Percentiles rank a stretch among this genome's conserved stretches.
Conservation (phyloP, 345 rosid species). For the Brassica rapa region DNA sequence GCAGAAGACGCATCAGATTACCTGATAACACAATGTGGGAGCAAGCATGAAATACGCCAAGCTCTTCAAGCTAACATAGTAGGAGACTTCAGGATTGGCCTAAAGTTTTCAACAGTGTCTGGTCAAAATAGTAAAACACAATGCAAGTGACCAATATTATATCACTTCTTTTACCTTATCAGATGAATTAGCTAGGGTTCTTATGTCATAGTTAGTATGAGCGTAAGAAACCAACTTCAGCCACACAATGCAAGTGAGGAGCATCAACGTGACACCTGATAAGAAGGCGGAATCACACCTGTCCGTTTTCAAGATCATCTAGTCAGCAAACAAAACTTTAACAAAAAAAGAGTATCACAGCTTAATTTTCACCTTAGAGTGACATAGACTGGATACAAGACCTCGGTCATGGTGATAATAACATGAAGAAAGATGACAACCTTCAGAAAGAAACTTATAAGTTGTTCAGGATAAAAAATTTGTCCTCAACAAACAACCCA, state of each 20-base stretch:
- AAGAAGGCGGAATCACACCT: conserved; percentile 91
- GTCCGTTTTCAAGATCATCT: conserved; percentile 42
- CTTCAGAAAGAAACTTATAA: conserved; percentile 45
- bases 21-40: conserved; percentile 99
- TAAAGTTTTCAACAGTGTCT: conserved; percentile 40
- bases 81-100: conserved; percentile 51
- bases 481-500: background rate
- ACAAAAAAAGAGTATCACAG: conserved; percentile 4
- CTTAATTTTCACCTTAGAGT: conserved; percentile 67
- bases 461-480: background rate
- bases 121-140: conserved; percentile 10
- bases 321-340: conserved; percentile 6
- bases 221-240: conserved; percentile 91
- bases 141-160: background rate
- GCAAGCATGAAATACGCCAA: conserved; percentile 95
- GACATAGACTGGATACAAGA: conserved; percentile 79
- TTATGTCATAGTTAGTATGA: conserved; percentile 85
- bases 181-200: conserved; percentile 58
- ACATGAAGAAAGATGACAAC: conserved; percentile 62
- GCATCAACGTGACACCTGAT: conserved; percentile 89
- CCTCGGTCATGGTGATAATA: conserved; percentile 62
- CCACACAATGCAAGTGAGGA: conserved; percentile 95
- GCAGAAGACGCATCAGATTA: conserved; percentile 26
- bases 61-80: conserved; percentile 64
- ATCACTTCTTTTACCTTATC: conserved; percentile 55